Evolutionary conservation across 73 alveolate species (phyloP), one percentile per base, ranked within the genome.

Genomic region (Paramecium tetraurelia): DNA sequence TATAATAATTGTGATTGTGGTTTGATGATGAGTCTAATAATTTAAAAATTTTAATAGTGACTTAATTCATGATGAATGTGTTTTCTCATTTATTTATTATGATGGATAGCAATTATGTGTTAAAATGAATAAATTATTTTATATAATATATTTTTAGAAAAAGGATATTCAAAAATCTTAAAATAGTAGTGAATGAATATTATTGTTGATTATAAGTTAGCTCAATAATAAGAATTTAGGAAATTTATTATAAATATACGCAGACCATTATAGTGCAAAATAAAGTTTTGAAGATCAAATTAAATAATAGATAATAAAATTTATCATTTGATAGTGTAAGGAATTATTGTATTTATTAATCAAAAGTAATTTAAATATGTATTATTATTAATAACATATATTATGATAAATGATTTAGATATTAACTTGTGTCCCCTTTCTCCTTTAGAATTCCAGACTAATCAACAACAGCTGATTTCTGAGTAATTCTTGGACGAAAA

Each of bases 401-500:
- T 22, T 27, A 63, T 63, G 84, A 63, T 63, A 63, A 63, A 63
- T 63, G 84, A 63, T 63, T 63, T 63, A 63, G 84, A 63, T 27
- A 41, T 63, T 63, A 63, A 33, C 48, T 12, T 63, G 29, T 63
- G 84, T 63, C 48, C 84, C 16, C 16, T 22, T 14, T 27, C 24
- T 7, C 84, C 48, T 63, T 27, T 31, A 7, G 46, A 63, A 63
- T 22, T 63, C 2, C 29, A 27, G 8, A 31, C 44, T 3, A 63
- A 27, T n/a, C 29, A 31, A 1, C 46, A 31, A 7, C 48, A 63
- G 12, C 9, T 63, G 14, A 12, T 4, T 27, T 63, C 84, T 21
- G 48, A 63, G 12, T 31, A 63, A 33, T 63, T 12, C 24, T 63
- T 22, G 29, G 84, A 63, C 5, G 44, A 20, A 2, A 63, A 63